Conservation (phyloP, 371 early-diverging fungal species). For the Coemansia sp. region DNA sequence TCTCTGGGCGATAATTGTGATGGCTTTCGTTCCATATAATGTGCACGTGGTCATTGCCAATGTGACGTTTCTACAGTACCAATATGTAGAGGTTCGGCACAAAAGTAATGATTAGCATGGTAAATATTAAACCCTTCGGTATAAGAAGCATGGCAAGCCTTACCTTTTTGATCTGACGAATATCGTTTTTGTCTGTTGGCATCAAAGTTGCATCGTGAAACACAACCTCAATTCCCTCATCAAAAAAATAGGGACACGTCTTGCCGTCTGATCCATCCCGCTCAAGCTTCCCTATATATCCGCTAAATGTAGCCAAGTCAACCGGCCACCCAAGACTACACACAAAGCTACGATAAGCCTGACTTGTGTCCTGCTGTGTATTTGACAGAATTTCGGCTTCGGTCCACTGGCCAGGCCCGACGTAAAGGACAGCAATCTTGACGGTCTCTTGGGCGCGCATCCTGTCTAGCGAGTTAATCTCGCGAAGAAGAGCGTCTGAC, state of each 20-base stretch:
- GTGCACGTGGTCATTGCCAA: slow-evolving; percentile 97
- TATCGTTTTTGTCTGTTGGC: slow-evolving; percentile 79
- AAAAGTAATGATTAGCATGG: too few relatives aligned
- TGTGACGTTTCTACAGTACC: slow-evolving; percentile 83
- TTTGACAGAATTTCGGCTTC: slow-evolving; percentile 84
- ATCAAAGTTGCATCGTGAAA: slow-evolving; percentile 92
- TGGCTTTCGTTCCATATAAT: slow-evolving; percentile 90
- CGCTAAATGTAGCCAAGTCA: slow-evolving; percentile 77
- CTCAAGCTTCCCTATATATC: slow-evolving; percentile 88
- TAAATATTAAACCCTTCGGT: background rate
- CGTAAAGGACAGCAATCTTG: slow-evolving; percentile 89
- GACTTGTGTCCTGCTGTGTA: slow-evolving; percentile 58
- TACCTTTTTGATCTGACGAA: slow-evolving; percentile 64
- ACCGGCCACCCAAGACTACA: slow-evolving; percentile 82
- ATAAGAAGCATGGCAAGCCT: slow-evolving; percentile 2
- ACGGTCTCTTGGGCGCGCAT: slow-evolving; percentile 71
- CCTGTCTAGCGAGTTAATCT: slow-evolving; percentile 42
- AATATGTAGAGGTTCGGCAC: background rate
- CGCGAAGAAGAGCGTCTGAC: slow-evolving; percentile 36
- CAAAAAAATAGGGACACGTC: slow-evolving; percentile 79
- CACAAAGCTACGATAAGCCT: slow-evolving; percentile 77
- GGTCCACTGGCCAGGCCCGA: slow-evolving; percentile 86
- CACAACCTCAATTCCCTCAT: slow-evolving; percentile 78
- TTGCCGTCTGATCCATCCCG: slow-evolving; percentile 74
- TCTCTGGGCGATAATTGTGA: slow-evolving; percentile 67